Evolutionary conservation across 257 asterid genomes (phyloP).

Genomic region (Ilex aquifolium): DNA sequence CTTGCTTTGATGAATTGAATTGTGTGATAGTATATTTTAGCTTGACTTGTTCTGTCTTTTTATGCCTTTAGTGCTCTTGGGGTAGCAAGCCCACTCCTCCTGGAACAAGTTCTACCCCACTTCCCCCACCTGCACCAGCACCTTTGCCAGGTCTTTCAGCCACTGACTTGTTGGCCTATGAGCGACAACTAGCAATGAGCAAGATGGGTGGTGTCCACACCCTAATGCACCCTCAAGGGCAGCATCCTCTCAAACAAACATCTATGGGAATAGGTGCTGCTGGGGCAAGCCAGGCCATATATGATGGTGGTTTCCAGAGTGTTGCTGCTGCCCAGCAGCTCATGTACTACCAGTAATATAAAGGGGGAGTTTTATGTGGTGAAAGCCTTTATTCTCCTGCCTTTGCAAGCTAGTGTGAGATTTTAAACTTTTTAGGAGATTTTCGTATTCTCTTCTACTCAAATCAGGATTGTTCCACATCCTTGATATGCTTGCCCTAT

Average conservation of each 20-base stretch:
- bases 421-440: slow-evolving; percentile 15
- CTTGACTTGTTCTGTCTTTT: neutral
- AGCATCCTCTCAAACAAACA: slow-evolving; percentile 31
- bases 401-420: slow-evolving; percentile 3
- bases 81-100: neutral
- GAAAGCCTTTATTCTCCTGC: slow-evolving; percentile 1
- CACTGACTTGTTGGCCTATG: neutral
- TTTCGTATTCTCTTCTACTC: slow-evolving; percentile 12
- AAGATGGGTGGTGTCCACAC: slow-evolving; percentile 9
- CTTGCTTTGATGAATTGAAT: neutral
- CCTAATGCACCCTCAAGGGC: slow-evolving; percentile 36
- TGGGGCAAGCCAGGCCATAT: slow-evolving; percentile 83
- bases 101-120: neutral
- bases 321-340: slow-evolving; percentile 85
- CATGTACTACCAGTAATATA: slow-evolving; percentile 71
- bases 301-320: slow-evolving; percentile 83
- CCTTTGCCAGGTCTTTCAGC: neutral
- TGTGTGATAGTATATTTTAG: too few species aligned
- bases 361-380: neutral
- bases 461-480: slow-evolving; percentile 26
- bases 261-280: slow-evolving; percentile 41
- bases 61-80: neutral
- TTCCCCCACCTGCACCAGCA: neutral
- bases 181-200: neutral
- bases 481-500: slow-evolving; percentile 20